Evolutionary conservation across 225 moss, liverwort and hornwort genomes (phyloP).

Genomic region (Polytrichum formosum): DNA sequence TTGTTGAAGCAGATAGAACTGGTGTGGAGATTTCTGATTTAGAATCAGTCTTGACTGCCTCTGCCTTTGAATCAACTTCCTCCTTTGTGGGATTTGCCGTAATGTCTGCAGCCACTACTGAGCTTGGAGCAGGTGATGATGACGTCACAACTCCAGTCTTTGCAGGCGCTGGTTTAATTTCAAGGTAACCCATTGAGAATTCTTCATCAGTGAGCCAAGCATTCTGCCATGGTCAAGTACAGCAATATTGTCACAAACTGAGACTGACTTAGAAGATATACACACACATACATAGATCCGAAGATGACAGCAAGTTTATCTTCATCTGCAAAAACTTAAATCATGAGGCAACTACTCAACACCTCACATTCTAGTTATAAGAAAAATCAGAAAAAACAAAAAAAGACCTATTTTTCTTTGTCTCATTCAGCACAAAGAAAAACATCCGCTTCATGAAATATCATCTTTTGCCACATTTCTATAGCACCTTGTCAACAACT

Average conservation of each 20-base stretch:
- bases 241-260: slow-evolving; percentile 8
- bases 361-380: no score
- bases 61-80: slow-evolving; percentile 28
- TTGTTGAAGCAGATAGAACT: slow-evolving; percentile 25
- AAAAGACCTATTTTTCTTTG: no score
- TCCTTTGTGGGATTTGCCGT: slow-evolving; percentile 29
- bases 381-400: no score
- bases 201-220: slow-evolving; percentile 96
- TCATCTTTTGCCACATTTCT: no score
- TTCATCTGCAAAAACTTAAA: no score
- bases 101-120: slow-evolving; percentile 44
- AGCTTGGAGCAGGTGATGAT: slow-evolving; percentile 47
- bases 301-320: no score
- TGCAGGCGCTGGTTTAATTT: slow-evolving; percentile 70
- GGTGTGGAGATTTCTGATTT: slow-evolving; percentile 28
- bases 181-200: slow-evolving; percentile 87
- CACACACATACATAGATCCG: no score
- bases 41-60: slow-evolving; percentile 29
- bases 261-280: not conserved
- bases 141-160: slow-evolving; percentile 43
- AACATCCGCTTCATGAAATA: no score
- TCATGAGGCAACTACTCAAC: no score
- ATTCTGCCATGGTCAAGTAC: slow-evolving; percentile 53
- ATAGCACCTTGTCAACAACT: no score
- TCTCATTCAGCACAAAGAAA: no score